Base-by-base conservation (phyloP, 805 yeast genomes). In the Ogataea ganodermae region DNA sequence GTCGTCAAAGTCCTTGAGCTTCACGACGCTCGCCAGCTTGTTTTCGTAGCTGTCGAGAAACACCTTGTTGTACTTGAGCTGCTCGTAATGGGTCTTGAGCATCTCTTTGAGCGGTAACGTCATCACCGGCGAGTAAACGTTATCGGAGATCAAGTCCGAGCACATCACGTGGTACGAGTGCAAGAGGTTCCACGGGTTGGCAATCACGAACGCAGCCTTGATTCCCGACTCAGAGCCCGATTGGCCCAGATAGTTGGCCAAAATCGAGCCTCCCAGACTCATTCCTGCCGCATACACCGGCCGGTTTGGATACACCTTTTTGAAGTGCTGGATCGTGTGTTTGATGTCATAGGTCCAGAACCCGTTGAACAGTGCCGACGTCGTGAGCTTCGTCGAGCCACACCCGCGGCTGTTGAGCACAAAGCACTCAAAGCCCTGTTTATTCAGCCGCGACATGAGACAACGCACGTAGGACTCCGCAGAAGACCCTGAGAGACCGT, bases 401-500 rank as follows among this genome's bases (percentile, higher is more conserved):
- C 96, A 89, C 5, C 96, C 96, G 42, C 96, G 71, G 3, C 83
- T 70, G 60, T 86, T 87, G 50, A 86, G 68, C 16, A 88, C 94
- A 35, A 80, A 80, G 6, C 79, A 73, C 52, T 84, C 91, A 72
- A 86, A 84, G 1, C 70, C 68, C 14, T 53, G 47, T 28, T 60
- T 59, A 13, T 65, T 59, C 4, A 75, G 63, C 18, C 66, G 61
- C 36, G 71, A 67, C 14, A 80, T 75, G 30, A 83, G 61, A 46
- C 86, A 75, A 20, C 94, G 74, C 35, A 88, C 80, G 59, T 88
- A 81, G 6, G 86, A 74, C 61, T 88, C 96, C 52, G 84, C 86
- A n/a, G 91, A 83, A 0, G 96, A 94, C 5, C 96, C 96, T 1
- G 87, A 83, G 31, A 88, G 75, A 0, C 96, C 96, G 61, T 89